phyloP scores from a whole-genome alignment of 192 early-diverging fungal species.

The Coemansia sp. region DNA sequence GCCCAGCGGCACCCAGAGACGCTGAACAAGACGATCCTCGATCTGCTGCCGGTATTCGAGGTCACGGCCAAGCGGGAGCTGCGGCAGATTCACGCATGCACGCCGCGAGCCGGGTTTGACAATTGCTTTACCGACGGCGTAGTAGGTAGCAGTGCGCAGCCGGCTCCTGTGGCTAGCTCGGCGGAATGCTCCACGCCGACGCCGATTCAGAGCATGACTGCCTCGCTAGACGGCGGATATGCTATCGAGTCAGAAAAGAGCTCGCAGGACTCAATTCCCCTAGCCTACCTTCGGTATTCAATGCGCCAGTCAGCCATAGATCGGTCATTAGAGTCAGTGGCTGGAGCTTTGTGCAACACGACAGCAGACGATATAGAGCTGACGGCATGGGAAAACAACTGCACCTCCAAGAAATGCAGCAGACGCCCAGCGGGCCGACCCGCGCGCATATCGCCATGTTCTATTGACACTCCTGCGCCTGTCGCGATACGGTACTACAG shows the following conservation, averaged over 20 bases:
- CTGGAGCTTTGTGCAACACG: not conserved
- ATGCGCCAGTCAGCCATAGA: not conserved
- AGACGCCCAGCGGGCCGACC: not conserved
- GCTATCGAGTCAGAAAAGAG: slow-evolving; percentile 27
- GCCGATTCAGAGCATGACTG: not conserved
- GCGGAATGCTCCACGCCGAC: slow-evolving; percentile 18
- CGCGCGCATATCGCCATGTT: slow-evolving; percentile 11
- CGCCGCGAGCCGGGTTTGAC: slow-evolving; percentile 19
- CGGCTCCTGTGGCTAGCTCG: not conserved
- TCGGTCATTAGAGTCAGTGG: not conserved
- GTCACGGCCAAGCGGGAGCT: slow-evolving; percentile 49
- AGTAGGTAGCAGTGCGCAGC: slow-evolving; percentile 8
- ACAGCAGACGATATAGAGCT: slow-evolving; percentile 18
- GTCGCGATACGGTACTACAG: slow-evolving; percentile 29
- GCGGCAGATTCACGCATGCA: slow-evolving; percentile 22
- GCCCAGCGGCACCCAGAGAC: slow-evolving; percentile 35
- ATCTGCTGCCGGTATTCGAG: slow-evolving; percentile 53
- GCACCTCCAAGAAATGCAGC: not conserved
- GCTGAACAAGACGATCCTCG: slow-evolving; percentile 54
- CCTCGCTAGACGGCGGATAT: slow-evolving; percentile 17
- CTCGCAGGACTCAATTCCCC: slow-evolving; percentile 15
- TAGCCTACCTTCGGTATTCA: slow-evolving; percentile 10
- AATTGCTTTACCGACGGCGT: slow-evolving; percentile 30
- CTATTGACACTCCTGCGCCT: slow-evolving; percentile 26
- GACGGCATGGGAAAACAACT: slow-evolving; percentile 5